Evolutionary conservation across 78 protist species (phyloP).

Genomic region (Emiliania huxleyi): DNA sequence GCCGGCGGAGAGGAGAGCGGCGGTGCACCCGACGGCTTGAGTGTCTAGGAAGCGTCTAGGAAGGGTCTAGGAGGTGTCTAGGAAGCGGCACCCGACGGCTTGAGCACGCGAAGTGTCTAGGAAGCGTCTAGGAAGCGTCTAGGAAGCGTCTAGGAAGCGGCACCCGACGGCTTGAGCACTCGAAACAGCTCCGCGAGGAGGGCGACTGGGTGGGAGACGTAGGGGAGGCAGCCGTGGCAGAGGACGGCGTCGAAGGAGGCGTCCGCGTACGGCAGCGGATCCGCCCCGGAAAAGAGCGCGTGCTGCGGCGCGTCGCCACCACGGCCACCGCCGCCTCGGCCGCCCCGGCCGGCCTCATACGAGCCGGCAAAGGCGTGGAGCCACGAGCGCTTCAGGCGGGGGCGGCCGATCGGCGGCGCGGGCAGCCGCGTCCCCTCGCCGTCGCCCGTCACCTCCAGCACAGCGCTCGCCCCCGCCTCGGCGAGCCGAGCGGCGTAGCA

Average conservation of each 20-base stretch:
- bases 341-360: neutral
- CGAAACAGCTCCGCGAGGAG: neutral
- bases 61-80: too few species aligned
- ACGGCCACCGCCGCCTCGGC: too few species aligned
- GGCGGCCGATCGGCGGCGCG: too few species aligned
- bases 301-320: neutral
- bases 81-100: too few species aligned
- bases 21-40: too few species aligned
- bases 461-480: neutral
- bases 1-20: too few species aligned
- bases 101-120: too few species aligned
- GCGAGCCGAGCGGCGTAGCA: neutral
- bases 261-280: neutral
- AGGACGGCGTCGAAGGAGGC: neutral
- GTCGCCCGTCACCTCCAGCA: neutral
- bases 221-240: neutral
- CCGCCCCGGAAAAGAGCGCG: neutral
- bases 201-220: neutral
- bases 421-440: too few species aligned
- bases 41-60: too few species aligned
- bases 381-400: too few species aligned
- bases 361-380: neutral
- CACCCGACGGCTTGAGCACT: neutral
- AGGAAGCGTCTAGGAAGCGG: too few species aligned
- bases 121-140: too few species aligned